Base-by-base conservation (phyloP, 1,139 yeast genomes). In the Oligophagozyma castellii region DNA sequence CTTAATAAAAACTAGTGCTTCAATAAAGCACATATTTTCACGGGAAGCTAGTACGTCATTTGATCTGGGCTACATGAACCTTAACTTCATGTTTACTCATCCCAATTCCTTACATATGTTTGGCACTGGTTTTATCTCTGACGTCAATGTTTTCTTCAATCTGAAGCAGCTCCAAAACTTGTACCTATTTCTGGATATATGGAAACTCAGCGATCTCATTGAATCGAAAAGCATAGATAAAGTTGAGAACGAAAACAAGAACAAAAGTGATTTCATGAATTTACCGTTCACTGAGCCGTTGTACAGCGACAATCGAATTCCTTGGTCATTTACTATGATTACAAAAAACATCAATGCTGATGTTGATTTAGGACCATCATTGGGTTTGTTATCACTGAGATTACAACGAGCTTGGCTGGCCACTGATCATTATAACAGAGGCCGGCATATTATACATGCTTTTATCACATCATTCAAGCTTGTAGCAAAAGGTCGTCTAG, bases 1-100 rank as follows among this genome's bases (percentile, higher is more conserved):
- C 16, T 41, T 77, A 18, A 62, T 64, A 13, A 61, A 70, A 3
- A 53, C 81, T 10, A 61, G 69, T 16, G 78, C 89, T 0, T 73
- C 86, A 1, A 58, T 89, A 23, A 95, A 84, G 44, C 98, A 89
- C 51, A 72, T 81, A 12, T 89, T 83, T 47, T 86, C 96, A 0
- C 68, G 94, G 36, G 94, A 83, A 40, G 69, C 78, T 0, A 81
- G 94, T 61, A 93, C 93, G 0, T 73, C 79, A 10, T 55, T 81
- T 11, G 56, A 59, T 1, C 53, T 80, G n/a, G 61, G 69, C n/a
- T 58, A 63, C 22, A 53, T 76, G 4, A 48, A 70, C 16, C 18
- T 63, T 8, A 56, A 59, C 8, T 58, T 56, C 8, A 37, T 58
- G 44, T 33, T 66, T 51, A 55, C 69, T 1, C 63, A 61, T 5